Percentiles rank a stretch among this genome's conserved stretches.
Conservation (phyloP, 1,284 basidiomycete genomes). For the Rhodotorula sp. region DNA sequence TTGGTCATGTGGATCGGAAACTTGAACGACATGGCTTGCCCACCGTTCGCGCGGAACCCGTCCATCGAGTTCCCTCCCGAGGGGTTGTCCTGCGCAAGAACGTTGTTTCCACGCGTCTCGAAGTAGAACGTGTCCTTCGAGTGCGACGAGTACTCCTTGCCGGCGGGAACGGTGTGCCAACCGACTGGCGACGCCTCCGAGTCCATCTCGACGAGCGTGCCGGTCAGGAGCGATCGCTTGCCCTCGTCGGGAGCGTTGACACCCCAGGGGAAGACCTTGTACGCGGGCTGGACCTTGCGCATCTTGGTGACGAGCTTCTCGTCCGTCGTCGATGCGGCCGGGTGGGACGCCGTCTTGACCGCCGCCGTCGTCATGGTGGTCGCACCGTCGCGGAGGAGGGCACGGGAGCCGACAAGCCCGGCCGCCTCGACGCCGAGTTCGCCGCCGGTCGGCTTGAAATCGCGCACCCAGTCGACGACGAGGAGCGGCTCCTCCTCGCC, state of each 20-base stretch:
- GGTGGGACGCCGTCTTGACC: slow-evolving; percentile 1
- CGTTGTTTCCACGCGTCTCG: slow-evolving; percentile 86
- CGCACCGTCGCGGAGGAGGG: slow-evolving; percentile 11
- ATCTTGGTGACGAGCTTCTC: slow-evolving; percentile 17
- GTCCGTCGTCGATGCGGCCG: slow-evolving; percentile 20
- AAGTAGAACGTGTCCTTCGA: slow-evolving; percentile 61
- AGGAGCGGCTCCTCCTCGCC: slow-evolving; percentile 36
- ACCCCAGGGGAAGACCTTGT: slow-evolving; percentile 45
- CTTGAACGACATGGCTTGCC: slow-evolving; percentile 60
- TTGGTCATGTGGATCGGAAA: slow-evolving; percentile 62
- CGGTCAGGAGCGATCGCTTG: slow-evolving; percentile 38
- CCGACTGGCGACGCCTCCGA: slow-evolving; percentile 71
- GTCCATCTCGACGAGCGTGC: slow-evolving; percentile 39
- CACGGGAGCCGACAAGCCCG: slow-evolving; percentile 14
- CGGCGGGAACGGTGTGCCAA: slow-evolving; percentile 68
- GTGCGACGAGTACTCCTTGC: slow-evolving; percentile 29
- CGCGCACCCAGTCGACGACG: slow-evolving; percentile 45
- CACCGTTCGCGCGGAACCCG: slow-evolving; percentile 76
- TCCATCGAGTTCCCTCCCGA: slow-evolving; percentile 67
- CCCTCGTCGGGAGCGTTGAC: slow-evolving; percentile 40
- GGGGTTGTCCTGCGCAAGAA: slow-evolving; percentile 86
- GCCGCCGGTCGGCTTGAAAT: slow-evolving; percentile 47
- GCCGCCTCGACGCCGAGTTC: slow-evolving; percentile 44
- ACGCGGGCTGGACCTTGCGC: slow-evolving; percentile 23
- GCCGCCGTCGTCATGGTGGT: neutral